Evolutionary conservation across 306 rosid genomes (phyloP).

Genomic region (Acacia crassicarpa): DNA sequence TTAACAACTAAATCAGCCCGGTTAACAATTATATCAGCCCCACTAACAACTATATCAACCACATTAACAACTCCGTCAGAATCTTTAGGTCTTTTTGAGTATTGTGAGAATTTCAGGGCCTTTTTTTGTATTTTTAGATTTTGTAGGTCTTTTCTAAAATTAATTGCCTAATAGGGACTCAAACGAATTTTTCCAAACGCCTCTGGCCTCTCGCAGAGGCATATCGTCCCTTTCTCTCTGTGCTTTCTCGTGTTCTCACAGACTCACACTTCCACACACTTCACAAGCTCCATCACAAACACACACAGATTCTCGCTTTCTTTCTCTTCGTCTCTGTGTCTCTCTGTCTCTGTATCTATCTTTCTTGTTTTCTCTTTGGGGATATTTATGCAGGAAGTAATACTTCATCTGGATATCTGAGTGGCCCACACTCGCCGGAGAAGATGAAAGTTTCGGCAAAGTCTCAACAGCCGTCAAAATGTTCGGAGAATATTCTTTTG

Average conservation of each 20-base stretch:
- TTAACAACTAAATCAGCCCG: no score
- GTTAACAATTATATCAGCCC: no score
- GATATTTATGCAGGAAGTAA: conserved; percentile 9
- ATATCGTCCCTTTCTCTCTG: conserved; percentile 18
- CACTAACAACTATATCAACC: no score
- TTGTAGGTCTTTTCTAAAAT: no score
- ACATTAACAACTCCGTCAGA: no score
- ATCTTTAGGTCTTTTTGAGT: no score
- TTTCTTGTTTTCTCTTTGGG: neutral
- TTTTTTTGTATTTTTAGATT: no score
- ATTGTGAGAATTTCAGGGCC: no score
- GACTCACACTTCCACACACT: conserved; percentile 26
- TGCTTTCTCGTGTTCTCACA: conserved; percentile 41
- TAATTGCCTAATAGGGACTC: no score
- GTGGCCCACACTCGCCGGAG: conserved; percentile 50
- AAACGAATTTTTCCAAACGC: no score
- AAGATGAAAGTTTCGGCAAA: conserved; percentile 68
- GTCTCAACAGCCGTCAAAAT: conserved; percentile 35
- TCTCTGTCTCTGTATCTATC: neutral
- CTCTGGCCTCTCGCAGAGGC: neutral
- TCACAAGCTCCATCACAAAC: conserved; percentile 22
- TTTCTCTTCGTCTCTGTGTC: neutral
- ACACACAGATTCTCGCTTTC: conserved; percentile 22
- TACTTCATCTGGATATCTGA: neutral
- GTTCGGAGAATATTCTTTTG: conserved; percentile 32